phyloP scores from a whole-genome alignment of 2,329 filamentous ascomycete species.

The Sporothrix pseudoabietina region DNA sequence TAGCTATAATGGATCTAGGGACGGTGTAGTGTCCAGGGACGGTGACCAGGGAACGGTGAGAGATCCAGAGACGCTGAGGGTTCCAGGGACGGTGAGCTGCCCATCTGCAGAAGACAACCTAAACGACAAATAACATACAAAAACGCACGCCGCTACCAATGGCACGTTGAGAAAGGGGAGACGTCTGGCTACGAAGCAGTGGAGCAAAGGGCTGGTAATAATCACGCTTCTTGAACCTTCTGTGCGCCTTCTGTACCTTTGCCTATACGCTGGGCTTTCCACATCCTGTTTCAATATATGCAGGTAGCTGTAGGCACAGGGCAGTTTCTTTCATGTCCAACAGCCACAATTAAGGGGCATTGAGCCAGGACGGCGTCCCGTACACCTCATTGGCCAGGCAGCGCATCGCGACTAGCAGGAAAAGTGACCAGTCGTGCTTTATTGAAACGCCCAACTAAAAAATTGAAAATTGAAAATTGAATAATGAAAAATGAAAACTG shows the following conservation, averaged over 20 bases:
- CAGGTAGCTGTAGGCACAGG: neutral
- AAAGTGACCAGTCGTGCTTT: constrained; percentile 8
- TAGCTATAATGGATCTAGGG: neutral
- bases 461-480: too few relatives aligned
- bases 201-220: constrained; percentile 1
- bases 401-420: neutral
- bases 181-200: neutral
- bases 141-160: neutral
- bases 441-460: neutral
- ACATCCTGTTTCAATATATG: constrained; percentile 2
- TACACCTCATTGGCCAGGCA: neutral
- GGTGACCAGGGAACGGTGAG: neutral
- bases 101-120: neutral
- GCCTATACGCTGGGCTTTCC: neutral
- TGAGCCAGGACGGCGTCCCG: neutral
- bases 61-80: neutral
- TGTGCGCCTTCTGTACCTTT: constrained; percentile 1
- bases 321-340: neutral
- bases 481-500: neutral
- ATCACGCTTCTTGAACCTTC: neutral
- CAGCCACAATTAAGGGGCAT: neutral
- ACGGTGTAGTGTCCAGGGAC: neutral
- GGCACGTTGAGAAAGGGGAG: neutral
- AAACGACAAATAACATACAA: neutral
- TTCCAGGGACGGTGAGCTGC: neutral